Base-by-base conservation (phyloP, 2,329 filamentous ascomycete genomes). In the Phyllosticta citrichinensis region DNA sequence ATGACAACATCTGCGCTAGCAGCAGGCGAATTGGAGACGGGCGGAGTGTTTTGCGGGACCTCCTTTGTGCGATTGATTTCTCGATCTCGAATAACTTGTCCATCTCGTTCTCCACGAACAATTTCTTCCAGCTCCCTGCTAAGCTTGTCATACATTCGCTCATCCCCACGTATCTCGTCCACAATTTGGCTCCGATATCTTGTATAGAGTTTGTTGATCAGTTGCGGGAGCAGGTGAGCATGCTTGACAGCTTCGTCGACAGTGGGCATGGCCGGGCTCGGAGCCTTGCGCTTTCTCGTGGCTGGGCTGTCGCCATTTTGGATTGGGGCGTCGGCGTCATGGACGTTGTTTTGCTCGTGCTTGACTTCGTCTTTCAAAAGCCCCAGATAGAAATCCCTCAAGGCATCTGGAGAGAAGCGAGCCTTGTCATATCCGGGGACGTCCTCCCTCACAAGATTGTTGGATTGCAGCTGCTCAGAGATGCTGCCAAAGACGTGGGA, bases 321-420 rank as follows among this genome's bases (percentile, higher is more conserved):
- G 14, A 60, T 70, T 33, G 79, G 74, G 57, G 76, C 77, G 65
- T 81, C 81, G 62, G 72, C 70, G 33, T 62, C 62, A 33, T 27
- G 24, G 65, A 63, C 64, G 22, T 66, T 65, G 60, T 77, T 79
- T 20, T 74, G 73, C 64, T 87, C 82, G 60, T 71, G 73, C 66
- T 76, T 83, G 65, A 86, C 74, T 73, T 94, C 91, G 66, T 95
- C 88, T 66, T 84, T 83, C 71, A 97, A 74, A 62, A 96, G 77
- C 62, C 84, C 81, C 66, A 91, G 77, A 73, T 95, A 97, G 58
- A 94, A 81, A 69, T 87, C 83, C 73, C 89, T 85, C 66, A 97
- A 79, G 52, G 90, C 84, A 73, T 92, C 88, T 8, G 91, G 85
- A 55, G 80, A 87, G 71, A 97, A 77, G 64, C 92, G 85, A 67